Evolutionary conservation across 306 rosid species (phyloP).

Genomic region (Quercus glauca): DNA sequence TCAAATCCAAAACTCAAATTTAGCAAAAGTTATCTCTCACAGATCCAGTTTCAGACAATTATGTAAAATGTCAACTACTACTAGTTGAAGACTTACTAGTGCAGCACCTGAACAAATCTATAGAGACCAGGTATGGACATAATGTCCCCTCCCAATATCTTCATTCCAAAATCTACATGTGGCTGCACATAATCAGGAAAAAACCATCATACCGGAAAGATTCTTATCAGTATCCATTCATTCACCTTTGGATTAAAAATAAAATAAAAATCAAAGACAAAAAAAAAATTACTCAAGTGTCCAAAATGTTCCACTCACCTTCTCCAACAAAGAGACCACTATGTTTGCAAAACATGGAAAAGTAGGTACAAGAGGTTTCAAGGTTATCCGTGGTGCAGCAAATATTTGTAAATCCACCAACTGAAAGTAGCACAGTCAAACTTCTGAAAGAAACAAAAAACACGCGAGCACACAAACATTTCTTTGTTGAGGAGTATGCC

Average conservation of each 20-base stretch:
- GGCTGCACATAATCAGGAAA: slow-evolving; percentile 52
- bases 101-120: slow-evolving; percentile 77
- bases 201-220: slow-evolving; percentile 3
- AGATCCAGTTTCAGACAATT: slow-evolving; percentile 6
- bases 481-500: slow-evolving; percentile 20
- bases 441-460: slow-evolving; percentile 21
- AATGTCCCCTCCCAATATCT: slow-evolving; percentile 79
- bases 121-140: slow-evolving; percentile 92
- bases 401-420: slow-evolving; percentile 78
- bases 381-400: slow-evolving; percentile 57
- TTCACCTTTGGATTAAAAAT: neutral
- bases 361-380: slow-evolving; percentile 91
- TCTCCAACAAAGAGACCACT: slow-evolving; percentile 77
- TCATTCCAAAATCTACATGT: slow-evolving; percentile 82
- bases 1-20: neutral
- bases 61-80: slow-evolving; percentile 9
- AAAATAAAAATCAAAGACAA: neutral
- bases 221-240: slow-evolving; percentile 4
- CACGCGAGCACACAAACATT: neutral
- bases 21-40: neutral
- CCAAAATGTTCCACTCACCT: slow-evolving; percentile 42
- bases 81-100: slow-evolving; percentile 30
- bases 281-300: neutral
- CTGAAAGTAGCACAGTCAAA: slow-evolving; percentile 53
- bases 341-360: slow-evolving; percentile 84